Evolutionary conservation across 2,329 filamentous ascomycete species (phyloP).

Genomic region (Neobulgaria alba): DNA sequence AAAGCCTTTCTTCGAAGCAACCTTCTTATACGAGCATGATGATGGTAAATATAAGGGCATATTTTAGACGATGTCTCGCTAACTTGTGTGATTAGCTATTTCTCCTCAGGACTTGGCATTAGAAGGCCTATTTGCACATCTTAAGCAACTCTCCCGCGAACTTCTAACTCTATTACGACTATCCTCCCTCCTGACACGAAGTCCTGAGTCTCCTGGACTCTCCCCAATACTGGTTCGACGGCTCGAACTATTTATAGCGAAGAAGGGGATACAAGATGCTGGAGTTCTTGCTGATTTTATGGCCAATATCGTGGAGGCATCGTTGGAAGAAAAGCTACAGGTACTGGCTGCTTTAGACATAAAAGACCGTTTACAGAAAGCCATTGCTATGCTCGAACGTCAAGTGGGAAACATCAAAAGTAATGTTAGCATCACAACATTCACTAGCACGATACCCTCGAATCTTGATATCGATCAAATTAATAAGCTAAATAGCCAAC

Average conservation of each 20-base stretch:
- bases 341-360: constrained; percentile 75
- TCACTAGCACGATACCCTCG: constrained; percentile 59
- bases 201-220: constrained; percentile 53
- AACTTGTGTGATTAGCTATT: constrained; percentile 19
- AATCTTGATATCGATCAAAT: constrained; percentile 47
- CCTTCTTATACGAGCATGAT: constrained; percentile 64
- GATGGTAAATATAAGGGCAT: constrained; percentile 39
- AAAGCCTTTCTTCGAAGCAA: constrained; percentile 78
- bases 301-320: constrained; percentile 82
- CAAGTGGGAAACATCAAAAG: constrained; percentile 80
- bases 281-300: constrained; percentile 91
- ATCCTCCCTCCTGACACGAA: constrained; percentile 71
- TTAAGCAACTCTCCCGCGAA: constrained; percentile 81
- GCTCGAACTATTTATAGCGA: constrained; percentile 78
- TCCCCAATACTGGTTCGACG: constrained; percentile 80
- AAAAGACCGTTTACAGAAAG: constrained; percentile 68
- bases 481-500: constrained; percentile 36
- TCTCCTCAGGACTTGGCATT: constrained; percentile 51
- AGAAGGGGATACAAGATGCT: constrained; percentile 74
- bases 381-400: constrained; percentile 74
- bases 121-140: constrained; percentile 63
- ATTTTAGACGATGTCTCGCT: too few relatives aligned
- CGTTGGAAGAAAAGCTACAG: constrained; percentile 83
- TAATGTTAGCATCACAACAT: constrained; percentile 75
- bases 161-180: constrained; percentile 77